Percentiles rank a stretch among this genome's conserved stretches.
Evolutionary conservation across 306 rosid species (phyloP).

Genomic region (Glycine latifolia): DNA sequence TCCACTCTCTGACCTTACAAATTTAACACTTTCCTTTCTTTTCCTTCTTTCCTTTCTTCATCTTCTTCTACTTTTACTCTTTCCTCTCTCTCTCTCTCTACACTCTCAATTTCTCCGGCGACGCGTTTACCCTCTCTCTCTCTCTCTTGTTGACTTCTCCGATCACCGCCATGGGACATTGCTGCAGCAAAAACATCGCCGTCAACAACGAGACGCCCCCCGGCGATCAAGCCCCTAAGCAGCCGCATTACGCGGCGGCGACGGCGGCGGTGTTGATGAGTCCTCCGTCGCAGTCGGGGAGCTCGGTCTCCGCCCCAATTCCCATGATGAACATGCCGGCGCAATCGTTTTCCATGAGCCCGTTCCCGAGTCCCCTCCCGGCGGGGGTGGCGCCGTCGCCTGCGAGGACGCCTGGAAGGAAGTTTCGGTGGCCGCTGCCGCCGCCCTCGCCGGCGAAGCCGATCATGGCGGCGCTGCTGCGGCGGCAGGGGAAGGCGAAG

Average conservation of each 20-base stretch:
- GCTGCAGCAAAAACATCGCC: slow-evolving; percentile 71
- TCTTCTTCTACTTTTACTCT: neutral
- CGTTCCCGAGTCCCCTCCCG: slow-evolving; percentile 78
- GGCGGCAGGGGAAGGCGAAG: slow-evolving; percentile 69
- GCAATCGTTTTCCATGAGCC: slow-evolving; percentile 69
- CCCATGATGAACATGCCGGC: slow-evolving; percentile 69
- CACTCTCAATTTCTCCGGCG: slow-evolving; percentile 53
- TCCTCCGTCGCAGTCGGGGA: slow-evolving; percentile 22
- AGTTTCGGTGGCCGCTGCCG: slow-evolving; percentile 92
- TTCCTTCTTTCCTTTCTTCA: neutral
- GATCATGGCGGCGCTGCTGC: slow-evolving; percentile 76
- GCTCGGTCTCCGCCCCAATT: slow-evolving; percentile 43
- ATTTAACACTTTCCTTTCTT: slow-evolving; percentile 40
- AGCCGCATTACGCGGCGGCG: slow-evolving; percentile 8
- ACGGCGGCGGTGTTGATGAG: slow-evolving; percentile 8
- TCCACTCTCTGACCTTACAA: slow-evolving; percentile 44
- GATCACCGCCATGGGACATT: slow-evolving; percentile 77
- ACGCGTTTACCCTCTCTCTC: slow-evolving; percentile 11
- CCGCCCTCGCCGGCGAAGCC: slow-evolving; percentile 99
- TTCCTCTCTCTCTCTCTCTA: neutral
- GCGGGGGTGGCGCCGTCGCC: slow-evolving; percentile 91
- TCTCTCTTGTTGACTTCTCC: slow-evolving; percentile 52
- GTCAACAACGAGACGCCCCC: slow-evolving; percentile 59
- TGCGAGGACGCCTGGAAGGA: slow-evolving; percentile 80
- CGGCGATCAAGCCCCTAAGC: slow-evolving; percentile 45